Evolutionary conservation across 2,329 filamentous ascomycete species (phyloP).

Genomic region (Colletotrichum sp.): DNA sequence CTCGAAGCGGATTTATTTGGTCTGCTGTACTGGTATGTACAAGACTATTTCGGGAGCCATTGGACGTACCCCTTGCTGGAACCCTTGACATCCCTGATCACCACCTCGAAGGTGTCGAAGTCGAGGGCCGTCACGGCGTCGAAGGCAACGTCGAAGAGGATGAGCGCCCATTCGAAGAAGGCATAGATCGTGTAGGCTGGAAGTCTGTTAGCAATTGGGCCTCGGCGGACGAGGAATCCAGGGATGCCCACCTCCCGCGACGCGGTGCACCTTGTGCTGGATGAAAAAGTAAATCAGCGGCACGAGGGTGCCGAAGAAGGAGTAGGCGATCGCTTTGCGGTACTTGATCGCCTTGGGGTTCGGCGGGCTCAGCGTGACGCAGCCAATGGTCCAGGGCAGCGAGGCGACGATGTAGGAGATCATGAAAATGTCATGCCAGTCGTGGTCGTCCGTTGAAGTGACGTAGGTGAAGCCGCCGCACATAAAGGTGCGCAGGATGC

Average conservation of each 20-base stretch:
- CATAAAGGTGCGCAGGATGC: slow-evolving; percentile 86
- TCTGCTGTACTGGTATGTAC: slow-evolving; percentile 36
- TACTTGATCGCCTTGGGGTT: slow-evolving; percentile 86
- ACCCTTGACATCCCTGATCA: slow-evolving; percentile 88
- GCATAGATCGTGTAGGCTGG: slow-evolving; percentile 95
- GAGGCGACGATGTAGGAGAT: slow-evolving; percentile 96
- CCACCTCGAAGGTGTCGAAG: slow-evolving; percentile 86
- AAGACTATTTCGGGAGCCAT: slow-evolving; percentile 85
- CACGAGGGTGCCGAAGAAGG: slow-evolving; percentile 90
- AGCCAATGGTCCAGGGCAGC: slow-evolving; percentile 92
- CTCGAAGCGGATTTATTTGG: slow-evolving; percentile 34
- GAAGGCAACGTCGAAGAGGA: slow-evolving; percentile 94
- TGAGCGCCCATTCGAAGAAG: slow-evolving; percentile 96
- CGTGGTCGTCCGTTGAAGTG: slow-evolving; percentile 96
- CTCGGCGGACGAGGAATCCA: not conserved
- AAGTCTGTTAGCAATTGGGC: slow-evolving; percentile 10
- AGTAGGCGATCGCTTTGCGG: slow-evolving; percentile 80
- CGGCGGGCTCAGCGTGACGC: slow-evolving; percentile 83
- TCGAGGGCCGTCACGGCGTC: slow-evolving; percentile 94
- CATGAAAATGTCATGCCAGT: slow-evolving; percentile 99
- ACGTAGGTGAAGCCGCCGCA: slow-evolving; percentile 99
- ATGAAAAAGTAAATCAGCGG: slow-evolving; percentile 97
- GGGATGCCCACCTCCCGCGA: slow-evolving; percentile 79
- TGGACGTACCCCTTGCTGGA: slow-evolving; percentile 97
- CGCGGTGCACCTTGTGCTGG: slow-evolving; percentile 95